phyloP scores from a whole-genome alignment of 371 early-diverging fungal species.

The Mycotypha africana region DNA sequence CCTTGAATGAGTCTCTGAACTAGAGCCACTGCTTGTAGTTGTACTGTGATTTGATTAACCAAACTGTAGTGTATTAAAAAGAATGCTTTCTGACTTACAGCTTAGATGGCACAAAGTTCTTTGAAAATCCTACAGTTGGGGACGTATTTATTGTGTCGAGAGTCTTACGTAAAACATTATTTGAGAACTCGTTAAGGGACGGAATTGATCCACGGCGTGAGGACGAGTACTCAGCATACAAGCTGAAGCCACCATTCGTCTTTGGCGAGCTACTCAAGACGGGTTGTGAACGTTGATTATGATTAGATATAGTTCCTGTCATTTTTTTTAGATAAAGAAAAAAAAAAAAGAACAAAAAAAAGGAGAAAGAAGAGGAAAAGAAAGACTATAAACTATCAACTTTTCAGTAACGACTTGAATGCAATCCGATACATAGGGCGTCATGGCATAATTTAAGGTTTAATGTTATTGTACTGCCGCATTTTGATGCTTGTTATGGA shows the following conservation, averaged over 20 bases:
- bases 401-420: too few relatives aligned
- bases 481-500: too few relatives aligned
- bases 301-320: not conserved
- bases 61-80: not conserved
- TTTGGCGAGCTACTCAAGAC: constrained; percentile 13
- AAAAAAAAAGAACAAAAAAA: constrained; percentile 1
- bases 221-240: constrained; percentile 22
- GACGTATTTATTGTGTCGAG: constrained; percentile 10
- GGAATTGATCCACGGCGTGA: constrained; percentile 12
- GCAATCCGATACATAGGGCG: too few relatives aligned
- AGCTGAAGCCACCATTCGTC: constrained; percentile 9
- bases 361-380: not conserved
- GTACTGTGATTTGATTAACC: not conserved
- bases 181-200: constrained; percentile 10
- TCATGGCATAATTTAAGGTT: too few relatives aligned
- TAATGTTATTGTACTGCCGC: too few relatives aligned
- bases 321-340: not conserved
- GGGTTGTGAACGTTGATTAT: too few relatives aligned
- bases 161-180: constrained; percentile 4
- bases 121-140: constrained; percentile 1
- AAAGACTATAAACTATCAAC: too few relatives aligned
- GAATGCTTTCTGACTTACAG: constrained; percentile 13
- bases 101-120: constrained; percentile 23
- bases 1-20: constrained; percentile 10
- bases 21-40: not conserved